These are phyloP conservation scores for Pistacia integerrima DNA, from an alignment of 345 rosid genomes.

Conservation along the genomic window DNA sequence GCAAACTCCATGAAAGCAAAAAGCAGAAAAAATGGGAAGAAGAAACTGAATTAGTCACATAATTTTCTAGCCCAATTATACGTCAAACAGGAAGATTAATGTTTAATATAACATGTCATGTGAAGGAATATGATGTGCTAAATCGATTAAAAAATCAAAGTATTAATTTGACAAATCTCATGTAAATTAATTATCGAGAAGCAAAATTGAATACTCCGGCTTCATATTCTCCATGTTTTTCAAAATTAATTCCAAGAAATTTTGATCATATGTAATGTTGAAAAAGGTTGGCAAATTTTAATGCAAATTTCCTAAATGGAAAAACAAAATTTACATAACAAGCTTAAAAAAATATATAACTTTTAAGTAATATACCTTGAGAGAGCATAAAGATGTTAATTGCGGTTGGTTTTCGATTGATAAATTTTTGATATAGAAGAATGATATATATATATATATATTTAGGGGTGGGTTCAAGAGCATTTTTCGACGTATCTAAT, in stretches of 20 bases:
- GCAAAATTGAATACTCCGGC: neutral
- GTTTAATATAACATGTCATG: conserved; percentile 1
- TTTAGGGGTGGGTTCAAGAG: too few relatives aligned
- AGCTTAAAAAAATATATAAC: too few relatives aligned
- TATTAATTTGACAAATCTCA: neutral
- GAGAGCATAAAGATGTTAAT: neutral
- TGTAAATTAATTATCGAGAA: neutral
- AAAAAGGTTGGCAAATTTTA: neutral
- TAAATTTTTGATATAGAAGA: neutral
- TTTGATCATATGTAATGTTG: neutral
- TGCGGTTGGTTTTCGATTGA: too few relatives aligned
- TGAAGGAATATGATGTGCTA: neutral
- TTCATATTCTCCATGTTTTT: too few relatives aligned
- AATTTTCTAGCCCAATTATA: too few relatives aligned
- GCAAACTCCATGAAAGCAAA: conserved; percentile 9
- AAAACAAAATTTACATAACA: neutral
- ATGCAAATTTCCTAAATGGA: neutral
- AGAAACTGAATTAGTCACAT: neutral
- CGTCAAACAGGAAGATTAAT: neutral
- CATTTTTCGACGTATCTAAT: too few relatives aligned
- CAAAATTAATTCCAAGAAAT: too few relatives aligned
- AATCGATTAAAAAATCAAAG: neutral
- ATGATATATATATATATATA: neutral
- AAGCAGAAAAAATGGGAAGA: neutral
- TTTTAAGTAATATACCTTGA: neutral